Percentiles rank a stretch among this genome's conserved stretches.
These are phyloP conservation scores for Tuber magnatum DNA, from an alignment of 495 filamentous ascomycete species.

Conservation along the genomic window DNA sequence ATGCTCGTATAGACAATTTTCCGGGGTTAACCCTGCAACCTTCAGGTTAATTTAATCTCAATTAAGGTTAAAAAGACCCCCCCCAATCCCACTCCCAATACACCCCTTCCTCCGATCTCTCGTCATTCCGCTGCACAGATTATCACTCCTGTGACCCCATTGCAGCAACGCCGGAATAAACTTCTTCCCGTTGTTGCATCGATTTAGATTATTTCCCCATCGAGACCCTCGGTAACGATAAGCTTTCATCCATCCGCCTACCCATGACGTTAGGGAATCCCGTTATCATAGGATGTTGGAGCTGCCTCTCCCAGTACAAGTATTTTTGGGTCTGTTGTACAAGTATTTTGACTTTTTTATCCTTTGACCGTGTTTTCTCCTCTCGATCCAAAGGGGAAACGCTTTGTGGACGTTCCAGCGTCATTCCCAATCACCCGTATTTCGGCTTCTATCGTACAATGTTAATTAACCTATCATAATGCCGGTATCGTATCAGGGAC, in stretches of 20 bases:
- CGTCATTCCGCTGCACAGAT: neutral
- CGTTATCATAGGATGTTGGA: neutral
- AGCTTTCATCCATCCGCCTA: neutral
- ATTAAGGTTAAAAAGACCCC: neutral
- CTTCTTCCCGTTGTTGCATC: neutral
- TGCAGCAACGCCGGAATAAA: neutral
- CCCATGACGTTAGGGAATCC: neutral
- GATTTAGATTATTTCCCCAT: neutral
- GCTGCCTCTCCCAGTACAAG: too few relatives aligned
- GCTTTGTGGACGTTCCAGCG: too few relatives aligned
- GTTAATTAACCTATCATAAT: neutral
- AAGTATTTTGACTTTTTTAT: too few relatives aligned
- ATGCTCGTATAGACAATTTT: neutral
- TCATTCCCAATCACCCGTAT: too few relatives aligned
- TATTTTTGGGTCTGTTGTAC: too few relatives aligned
- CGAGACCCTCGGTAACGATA: neutral
- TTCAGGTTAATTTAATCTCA: neutral
- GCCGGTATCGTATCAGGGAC: neutral
- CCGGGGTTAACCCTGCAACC: neutral
- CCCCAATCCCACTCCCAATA: neutral
- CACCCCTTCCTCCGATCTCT: neutral
- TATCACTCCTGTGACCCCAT: neutral
- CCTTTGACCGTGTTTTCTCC: too few relatives aligned
- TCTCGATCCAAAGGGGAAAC: too few relatives aligned
- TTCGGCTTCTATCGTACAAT: too few relatives aligned